phyloP scores from a whole-genome alignment of 371 early-diverging fungal species.

The Dinochytrium kinnereticum region DNA sequence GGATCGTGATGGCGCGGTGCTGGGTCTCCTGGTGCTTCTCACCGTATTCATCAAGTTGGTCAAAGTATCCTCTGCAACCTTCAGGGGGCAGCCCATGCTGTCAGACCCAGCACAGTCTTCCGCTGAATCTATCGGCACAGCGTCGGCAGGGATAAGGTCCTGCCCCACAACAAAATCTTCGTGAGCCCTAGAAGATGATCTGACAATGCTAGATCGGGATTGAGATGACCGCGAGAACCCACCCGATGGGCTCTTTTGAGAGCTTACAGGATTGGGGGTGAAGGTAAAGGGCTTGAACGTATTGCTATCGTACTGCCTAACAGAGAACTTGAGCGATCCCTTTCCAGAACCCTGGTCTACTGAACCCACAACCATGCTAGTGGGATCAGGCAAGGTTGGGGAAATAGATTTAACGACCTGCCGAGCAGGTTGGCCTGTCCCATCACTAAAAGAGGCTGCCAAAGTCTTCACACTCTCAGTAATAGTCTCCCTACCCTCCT shows the following conservation, averaged over 20 bases:
- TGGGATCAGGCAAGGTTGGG: background rate
- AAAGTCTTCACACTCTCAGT: too few species aligned
- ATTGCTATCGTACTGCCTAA: slow-evolving; percentile 4
- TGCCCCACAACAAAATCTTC: background rate
- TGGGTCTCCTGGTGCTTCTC: background rate
- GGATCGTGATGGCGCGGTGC: background rate
- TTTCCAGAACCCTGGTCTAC: background rate
- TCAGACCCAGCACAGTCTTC: background rate
- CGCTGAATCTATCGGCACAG: background rate
- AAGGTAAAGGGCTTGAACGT: slow-evolving; percentile 10
- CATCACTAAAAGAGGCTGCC: background rate
- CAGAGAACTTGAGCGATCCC: background rate
- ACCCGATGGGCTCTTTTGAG: background rate
- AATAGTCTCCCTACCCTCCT: background rate
- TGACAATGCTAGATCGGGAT: background rate
- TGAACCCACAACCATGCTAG: background rate
- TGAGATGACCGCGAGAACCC: background rate
- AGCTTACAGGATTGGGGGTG: background rate
- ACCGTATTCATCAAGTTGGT: background rate
- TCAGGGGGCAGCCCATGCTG: background rate
- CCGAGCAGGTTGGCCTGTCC: too few species aligned
- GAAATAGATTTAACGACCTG: too few species aligned
- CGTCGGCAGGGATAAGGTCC: too few species aligned
- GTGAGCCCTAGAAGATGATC: too few species aligned
- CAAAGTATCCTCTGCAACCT: background rate